These are phyloP conservation scores for Ilex aquifolium DNA, from an alignment of 257 asterid genomes.

Conservation along the genomic window DNA sequence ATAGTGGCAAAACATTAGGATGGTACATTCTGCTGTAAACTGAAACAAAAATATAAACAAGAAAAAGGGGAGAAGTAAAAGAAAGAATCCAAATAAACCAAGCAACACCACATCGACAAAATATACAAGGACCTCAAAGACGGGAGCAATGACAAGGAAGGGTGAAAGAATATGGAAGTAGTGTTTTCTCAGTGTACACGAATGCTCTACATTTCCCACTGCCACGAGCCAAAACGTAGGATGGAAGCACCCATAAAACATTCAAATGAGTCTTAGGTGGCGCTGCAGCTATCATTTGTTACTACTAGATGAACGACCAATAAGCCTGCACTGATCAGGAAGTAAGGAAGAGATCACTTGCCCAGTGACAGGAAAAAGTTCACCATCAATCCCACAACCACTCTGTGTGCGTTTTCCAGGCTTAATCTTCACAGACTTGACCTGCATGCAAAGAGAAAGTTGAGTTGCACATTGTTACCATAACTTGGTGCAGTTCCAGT, in stretches of 20 bases:
- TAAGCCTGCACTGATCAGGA: slow-evolving; percentile 94
- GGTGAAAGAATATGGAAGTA: background rate
- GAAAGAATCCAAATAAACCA: slow-evolving; percentile 24
- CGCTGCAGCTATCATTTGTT: slow-evolving; percentile 34
- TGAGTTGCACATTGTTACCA: slow-evolving; percentile 2
- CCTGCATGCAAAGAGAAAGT: slow-evolving; percentile 48
- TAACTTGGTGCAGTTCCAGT: no score
- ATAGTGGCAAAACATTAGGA: background rate
- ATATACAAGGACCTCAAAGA: slow-evolving; percentile 29
- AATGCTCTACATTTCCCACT: background rate
- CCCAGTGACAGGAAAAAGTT: slow-evolving; percentile 81
- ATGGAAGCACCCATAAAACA: background rate
- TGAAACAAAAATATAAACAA: no score
- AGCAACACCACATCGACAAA: slow-evolving; percentile 22
- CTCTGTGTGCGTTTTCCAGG: slow-evolving; percentile 81
- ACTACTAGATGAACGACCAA: slow-evolving; percentile 56
- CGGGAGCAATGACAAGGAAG: background rate
- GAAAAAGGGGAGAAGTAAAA: no score
- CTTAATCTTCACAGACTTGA: slow-evolving; percentile 80
- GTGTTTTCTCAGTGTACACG: background rate
- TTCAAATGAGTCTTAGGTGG: background rate
- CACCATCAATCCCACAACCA: slow-evolving; percentile 97
- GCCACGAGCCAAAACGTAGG: background rate
- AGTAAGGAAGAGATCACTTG: slow-evolving; percentile 74
- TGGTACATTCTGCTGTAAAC: no score